Conservation (phyloP, 1,139 yeast genomes). For the Geotrichum siamense region DNA sequence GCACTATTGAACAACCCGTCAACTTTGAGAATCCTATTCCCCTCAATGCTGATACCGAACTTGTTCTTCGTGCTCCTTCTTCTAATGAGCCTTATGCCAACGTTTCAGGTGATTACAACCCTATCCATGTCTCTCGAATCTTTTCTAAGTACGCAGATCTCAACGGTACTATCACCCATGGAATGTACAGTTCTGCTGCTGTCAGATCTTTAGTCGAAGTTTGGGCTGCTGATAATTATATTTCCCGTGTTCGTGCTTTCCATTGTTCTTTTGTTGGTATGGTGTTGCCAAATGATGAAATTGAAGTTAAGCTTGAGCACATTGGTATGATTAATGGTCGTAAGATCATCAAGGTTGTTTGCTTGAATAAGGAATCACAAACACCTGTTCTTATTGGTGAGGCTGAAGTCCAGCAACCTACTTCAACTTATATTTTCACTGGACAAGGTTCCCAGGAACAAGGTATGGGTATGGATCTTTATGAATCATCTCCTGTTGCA, state of each 20-base stretch:
- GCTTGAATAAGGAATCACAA: slow-evolving; percentile 67
- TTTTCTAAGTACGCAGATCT: slow-evolving; percentile 88
- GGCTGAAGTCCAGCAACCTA: slow-evolving; percentile 98
- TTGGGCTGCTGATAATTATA: slow-evolving; percentile 97
- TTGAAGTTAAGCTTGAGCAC: slow-evolving; percentile 85
- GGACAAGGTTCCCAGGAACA: slow-evolving; percentile 99
- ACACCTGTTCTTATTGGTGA: slow-evolving; percentile 79
- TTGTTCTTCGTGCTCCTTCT: slow-evolving; percentile 68
- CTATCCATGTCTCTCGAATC: slow-evolving; percentile 93
- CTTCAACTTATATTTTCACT: slow-evolving; percentile 92
- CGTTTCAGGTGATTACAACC: slow-evolving; percentile 97
- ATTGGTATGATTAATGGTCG: slow-evolving; percentile 99
- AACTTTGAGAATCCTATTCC: slow-evolving; percentile 87
- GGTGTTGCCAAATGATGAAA: slow-evolving; percentile 93
- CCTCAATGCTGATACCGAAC: slow-evolving; percentile 66
- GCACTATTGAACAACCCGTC: slow-evolving; percentile 89
- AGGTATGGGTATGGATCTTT: slow-evolving; percentile 99
- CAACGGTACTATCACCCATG: slow-evolving; percentile 98
- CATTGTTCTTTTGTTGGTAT: slow-evolving; percentile 87
- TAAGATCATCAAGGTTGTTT: slow-evolving; percentile 89
- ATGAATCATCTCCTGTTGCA: slow-evolving; percentile 86
- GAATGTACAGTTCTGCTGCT: slow-evolving; percentile 96
- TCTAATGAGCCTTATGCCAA: slow-evolving; percentile 94
- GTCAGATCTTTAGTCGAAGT: slow-evolving; percentile 92
- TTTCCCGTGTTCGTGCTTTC: slow-evolving; percentile 92